Evolutionary conservation across 805 yeast species (phyloP), one percentile per base, ranked within the genome.

Genomic region (Candida schatavii): DNA sequence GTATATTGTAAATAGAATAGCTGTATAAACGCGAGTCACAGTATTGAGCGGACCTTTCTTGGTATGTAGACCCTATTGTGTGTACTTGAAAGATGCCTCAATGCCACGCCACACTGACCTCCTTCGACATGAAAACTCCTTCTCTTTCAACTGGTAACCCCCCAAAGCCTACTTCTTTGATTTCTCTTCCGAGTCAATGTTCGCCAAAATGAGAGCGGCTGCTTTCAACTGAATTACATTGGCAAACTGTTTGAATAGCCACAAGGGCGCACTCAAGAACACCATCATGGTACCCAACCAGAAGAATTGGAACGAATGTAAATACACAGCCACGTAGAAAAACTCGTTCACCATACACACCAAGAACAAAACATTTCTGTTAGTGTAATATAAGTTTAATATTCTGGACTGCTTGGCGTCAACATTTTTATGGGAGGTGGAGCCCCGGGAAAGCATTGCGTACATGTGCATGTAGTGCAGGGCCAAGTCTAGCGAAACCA

Each of bases 401-500:
- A 93, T 72, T 72, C 80, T 75, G 47, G 85, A 82, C 25, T 81
- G 75, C 50, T 82, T 80, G 54, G 80, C 75, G 42, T 80, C 84
- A 42, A 95, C 85, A 47, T 78, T 77, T 71, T 93, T 93, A 68
- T 93, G 99, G 33, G 90, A 80, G 7, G 77, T 61, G 3, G 85
- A 81, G 15, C 98, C 98, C 29, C 81, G 70, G 40, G 82, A 75
- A 53, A 90, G 70, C 68, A 88, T 85, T 32, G 98, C 96, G 63
- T 90, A 90, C 99, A 93, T 93, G 69, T 93, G 99, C 86, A 93
- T 87, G 68, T 93, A 93, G 62, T 93, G 99, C 40, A 95, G 85
- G 2, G 97, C 89, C 54, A 93, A 75, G 50, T 86, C 95, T 53
- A 93, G 71, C 9, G 95, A 85, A 39, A 90, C 81, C 52, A 93